Conservation (phyloP, 139 green algal genomes). For the Trebouxia sp. region DNA sequence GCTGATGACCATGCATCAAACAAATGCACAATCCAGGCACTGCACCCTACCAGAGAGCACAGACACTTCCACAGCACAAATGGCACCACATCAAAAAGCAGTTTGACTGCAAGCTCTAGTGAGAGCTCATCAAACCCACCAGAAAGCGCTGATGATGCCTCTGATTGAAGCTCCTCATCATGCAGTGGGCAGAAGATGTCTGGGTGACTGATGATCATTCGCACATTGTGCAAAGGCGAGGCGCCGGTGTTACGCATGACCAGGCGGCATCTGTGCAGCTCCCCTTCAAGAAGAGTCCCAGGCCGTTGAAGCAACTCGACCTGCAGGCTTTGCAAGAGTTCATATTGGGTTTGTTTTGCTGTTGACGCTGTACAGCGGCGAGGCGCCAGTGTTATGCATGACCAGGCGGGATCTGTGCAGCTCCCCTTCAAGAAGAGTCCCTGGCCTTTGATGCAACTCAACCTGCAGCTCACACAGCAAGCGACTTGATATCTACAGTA, state of each 20-base stretch:
- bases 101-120: not conserved
- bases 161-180: slow-evolving; percentile 1
- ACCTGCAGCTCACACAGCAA: too few species aligned
- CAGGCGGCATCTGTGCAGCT: slow-evolving; percentile 42
- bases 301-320: slow-evolving; percentile 34
- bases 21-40: too few species aligned
- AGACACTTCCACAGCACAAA: too few species aligned
- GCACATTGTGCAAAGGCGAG: slow-evolving; percentile 40
- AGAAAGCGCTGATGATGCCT: not conserved
- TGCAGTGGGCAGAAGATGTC: slow-evolving; percentile 19
- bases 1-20: too few species aligned
- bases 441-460: slow-evolving; percentile 33
- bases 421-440: slow-evolving; percentile 47
- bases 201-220: slow-evolving; percentile 11
- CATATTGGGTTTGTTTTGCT: not conserved
- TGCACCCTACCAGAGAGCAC: too few species aligned
- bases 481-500: too few species aligned
- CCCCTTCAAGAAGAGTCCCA: slow-evolving; percentile 40
- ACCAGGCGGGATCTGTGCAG: slow-evolving; percentile 35
- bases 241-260: slow-evolving; percentile 46
- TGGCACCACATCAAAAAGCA: too few species aligned
- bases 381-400: slow-evolving; percentile 46
- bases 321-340: not conserved
- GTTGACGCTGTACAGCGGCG: slow-evolving; percentile 32
- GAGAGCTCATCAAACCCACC: not conserved